Conservation (phyloP, 2,329 filamentous ascomycete species). For the Botrytis cinerea region DNA sequence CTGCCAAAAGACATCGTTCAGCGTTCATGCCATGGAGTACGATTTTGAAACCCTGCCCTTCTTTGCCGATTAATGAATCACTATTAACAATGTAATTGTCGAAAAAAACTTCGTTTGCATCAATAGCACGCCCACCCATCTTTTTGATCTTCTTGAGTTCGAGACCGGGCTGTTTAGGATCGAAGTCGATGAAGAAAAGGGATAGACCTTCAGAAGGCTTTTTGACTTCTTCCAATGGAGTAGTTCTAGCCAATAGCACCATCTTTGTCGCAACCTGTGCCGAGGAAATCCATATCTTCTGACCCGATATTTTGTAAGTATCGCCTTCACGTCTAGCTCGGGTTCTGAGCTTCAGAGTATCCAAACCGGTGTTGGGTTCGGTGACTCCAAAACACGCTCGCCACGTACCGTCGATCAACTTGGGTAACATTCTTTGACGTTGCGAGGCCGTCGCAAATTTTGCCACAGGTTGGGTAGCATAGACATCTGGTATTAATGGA, state of each 20-base stretch:
- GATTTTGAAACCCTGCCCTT: constrained; percentile 77
- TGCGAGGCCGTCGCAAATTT: constrained; percentile 70
- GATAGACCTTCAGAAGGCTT: constrained; percentile 76
- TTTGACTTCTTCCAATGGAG: constrained; percentile 63
- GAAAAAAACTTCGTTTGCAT: constrained; percentile 88
- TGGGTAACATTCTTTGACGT: constrained; percentile 63
- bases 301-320: constrained; percentile 68
- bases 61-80: constrained; percentile 66
- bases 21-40: constrained; percentile 81
- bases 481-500: constrained; percentile 51
- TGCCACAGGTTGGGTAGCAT: constrained; percentile 73
- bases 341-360: constrained; percentile 72
- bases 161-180: constrained; percentile 55
- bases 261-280: constrained; percentile 82
- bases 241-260: constrained; percentile 79
- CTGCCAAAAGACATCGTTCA: constrained; percentile 72
- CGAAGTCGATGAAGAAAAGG: constrained; percentile 78
- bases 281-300: constrained; percentile 89
- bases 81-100: constrained; percentile 71
- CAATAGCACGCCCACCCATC: constrained; percentile 81
- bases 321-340: constrained; percentile 60
- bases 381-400: constrained; percentile 81
- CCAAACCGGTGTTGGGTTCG: constrained; percentile 78
- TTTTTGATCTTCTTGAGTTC: constrained; percentile 72
- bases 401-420: constrained; percentile 70